A percentile compares a stretch with the other conserved stretches of the same genome.
These are phyloP conservation scores for Talaromyces sp. DNA, from an alignment of 2,329 filamentous ascomycete genomes.

Conservation along the genomic window DNA sequence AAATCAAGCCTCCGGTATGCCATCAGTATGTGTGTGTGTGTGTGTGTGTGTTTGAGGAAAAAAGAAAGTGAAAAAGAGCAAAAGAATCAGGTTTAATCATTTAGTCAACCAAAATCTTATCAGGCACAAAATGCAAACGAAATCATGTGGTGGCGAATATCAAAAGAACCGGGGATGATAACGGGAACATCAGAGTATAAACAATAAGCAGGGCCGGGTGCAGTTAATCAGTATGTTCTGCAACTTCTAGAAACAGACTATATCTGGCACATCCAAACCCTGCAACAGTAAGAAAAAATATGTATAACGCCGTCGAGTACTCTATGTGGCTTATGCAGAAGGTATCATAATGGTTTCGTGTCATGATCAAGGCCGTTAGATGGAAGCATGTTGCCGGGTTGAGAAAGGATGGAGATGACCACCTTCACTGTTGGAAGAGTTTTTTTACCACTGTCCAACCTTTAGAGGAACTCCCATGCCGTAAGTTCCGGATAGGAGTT, in stretches of 20 bases:
- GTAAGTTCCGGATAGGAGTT: conserved; percentile 55
- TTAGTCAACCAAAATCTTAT: not conserved
- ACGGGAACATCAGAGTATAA: not conserved
- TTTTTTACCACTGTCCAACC: conserved; percentile 51
- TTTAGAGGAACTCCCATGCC: conserved; percentile 51
- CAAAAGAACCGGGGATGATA: not conserved
- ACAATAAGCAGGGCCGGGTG: not conserved
- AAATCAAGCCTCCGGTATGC: not conserved
- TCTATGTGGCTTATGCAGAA: conserved; percentile 38
- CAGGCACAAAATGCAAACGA: not conserved
- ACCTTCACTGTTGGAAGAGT: not conserved
- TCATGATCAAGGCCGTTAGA: conserved; percentile 17
- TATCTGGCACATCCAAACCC: too few relatives aligned
- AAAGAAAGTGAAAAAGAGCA: not conserved
- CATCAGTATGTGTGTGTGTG: not conserved
- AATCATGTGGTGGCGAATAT: not conserved
- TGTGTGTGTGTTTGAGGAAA: not conserved
- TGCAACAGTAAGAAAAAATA: conserved; percentile 5
- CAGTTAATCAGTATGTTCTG: not conserved
- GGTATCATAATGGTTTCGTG: conserved; percentile 44
- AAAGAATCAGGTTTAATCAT: not conserved
- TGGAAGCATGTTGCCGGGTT: conserved; percentile 9
- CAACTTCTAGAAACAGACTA: not conserved
- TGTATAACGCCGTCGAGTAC: conserved; percentile 31
- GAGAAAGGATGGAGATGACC: conserved; percentile 3